phyloP scores from a whole-genome alignment of 1,139 yeast species.

The Pneumocystis canis region DNA sequence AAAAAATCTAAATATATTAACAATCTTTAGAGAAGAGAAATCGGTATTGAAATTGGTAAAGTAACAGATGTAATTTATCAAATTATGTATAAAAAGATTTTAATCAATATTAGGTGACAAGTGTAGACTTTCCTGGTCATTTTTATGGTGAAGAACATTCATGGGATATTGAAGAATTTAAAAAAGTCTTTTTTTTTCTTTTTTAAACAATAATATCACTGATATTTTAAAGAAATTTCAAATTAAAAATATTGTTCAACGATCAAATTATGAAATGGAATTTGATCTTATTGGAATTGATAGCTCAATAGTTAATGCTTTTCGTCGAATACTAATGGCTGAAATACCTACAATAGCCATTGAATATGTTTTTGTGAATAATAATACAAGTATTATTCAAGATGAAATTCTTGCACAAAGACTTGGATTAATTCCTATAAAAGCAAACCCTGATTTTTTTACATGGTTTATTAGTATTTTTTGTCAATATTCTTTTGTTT shows the following conservation, averaged over 20 bases:
- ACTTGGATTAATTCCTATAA: constrained; percentile 80
- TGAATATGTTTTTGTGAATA: constrained; percentile 75
- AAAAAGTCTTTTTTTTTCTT: constrained; percentile 24
- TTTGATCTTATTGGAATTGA: constrained; percentile 79
- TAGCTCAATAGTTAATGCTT: constrained; percentile 88
- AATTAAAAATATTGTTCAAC: constrained; percentile 56
- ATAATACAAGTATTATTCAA: constrained; percentile 90
- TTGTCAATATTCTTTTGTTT: constrained; percentile 32
- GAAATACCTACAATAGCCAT: constrained; percentile 95
- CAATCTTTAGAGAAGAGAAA: constrained; percentile 35
- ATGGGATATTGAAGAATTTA: constrained; percentile 78
- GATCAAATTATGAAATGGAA: constrained; percentile 51
- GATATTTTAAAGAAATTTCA: constrained; percentile 13
- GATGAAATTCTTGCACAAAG: constrained; percentile 94
- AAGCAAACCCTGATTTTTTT: constrained; percentile 77
- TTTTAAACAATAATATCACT: constrained; percentile 1
- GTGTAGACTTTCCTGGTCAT: constrained; percentile 86
- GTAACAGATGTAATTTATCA: constrained; percentile 47
- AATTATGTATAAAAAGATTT: neutral
- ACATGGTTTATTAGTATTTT: constrained; percentile 55
- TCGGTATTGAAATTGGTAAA: constrained; percentile 79
- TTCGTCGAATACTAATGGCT: constrained; percentile 90
- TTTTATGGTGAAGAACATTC: constrained; percentile 47
- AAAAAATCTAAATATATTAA: no score
- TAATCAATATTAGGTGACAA: constrained; percentile 34